phyloP scores from a whole-genome alignment of 2,329 filamentous ascomycete species.

The Sarocladium brachiariae region DNA sequence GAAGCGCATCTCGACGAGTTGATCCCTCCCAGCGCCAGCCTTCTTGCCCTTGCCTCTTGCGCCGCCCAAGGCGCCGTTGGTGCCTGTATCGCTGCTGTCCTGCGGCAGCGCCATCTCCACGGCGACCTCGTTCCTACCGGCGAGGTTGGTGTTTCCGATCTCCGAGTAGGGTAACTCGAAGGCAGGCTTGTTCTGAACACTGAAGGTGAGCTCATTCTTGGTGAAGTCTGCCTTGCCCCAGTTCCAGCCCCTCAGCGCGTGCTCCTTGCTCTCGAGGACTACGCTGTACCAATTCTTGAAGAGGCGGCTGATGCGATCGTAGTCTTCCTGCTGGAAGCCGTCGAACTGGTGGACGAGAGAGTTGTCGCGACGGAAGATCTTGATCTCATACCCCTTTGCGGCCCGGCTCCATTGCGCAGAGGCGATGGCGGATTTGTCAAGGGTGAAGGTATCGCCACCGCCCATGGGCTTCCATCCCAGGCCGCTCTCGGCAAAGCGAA shows the following conservation, averaged over 20 bases:
- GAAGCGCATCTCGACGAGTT: conserved; percentile 97
- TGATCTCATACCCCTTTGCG: conserved; percentile 86
- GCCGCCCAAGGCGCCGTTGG: conserved; percentile 67
- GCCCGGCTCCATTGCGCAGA: conserved; percentile 93
- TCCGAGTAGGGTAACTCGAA: conserved; percentile 97
- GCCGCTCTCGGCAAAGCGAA: conserved; percentile 88
- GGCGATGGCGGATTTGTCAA: conserved; percentile 79
- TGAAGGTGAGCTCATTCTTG: conserved; percentile 92
- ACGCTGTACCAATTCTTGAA: conserved; percentile 99
- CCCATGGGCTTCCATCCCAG: conserved; percentile 90
- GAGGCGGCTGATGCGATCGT: conserved; percentile 81
- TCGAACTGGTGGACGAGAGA: conserved; percentile 88
- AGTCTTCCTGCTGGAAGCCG: conserved; percentile 91
- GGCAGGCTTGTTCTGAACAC: conserved; percentile 90
- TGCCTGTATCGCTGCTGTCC: conserved; percentile 64
- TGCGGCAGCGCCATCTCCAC: conserved; percentile 81
- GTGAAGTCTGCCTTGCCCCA: conserved; percentile 98
- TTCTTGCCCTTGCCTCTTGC: conserved; percentile 76
- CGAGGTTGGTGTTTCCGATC: conserved; percentile 95
- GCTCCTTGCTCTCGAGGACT: conserved; percentile 85
- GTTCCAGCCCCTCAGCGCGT: conserved; percentile 94
- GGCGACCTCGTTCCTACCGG: conserved; percentile 94
- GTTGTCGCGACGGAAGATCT: conserved; percentile 77
- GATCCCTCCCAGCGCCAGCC: conserved; percentile 79
- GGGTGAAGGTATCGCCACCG: conserved; percentile 87